Evolutionary conservation across 345 rosid species (phyloP).

Genomic region (Euphorbia pulcherrima): DNA sequence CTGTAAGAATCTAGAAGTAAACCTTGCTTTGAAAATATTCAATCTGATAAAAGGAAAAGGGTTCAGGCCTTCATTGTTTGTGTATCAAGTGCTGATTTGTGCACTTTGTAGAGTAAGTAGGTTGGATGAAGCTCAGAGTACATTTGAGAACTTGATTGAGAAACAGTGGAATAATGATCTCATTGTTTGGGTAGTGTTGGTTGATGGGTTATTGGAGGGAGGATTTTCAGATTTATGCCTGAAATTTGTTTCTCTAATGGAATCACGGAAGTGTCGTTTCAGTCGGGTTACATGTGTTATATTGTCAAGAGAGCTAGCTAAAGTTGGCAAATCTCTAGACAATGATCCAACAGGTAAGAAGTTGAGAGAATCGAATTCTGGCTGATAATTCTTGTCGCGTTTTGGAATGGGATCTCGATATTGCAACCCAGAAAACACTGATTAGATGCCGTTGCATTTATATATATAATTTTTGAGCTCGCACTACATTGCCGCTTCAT

Average conservation of each 20-base stretch:
- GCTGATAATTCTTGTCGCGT: neutral
- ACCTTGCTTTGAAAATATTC: conserved; percentile 40
- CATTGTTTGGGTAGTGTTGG: conserved; percentile 58
- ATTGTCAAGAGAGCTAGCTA: conserved; percentile 44
- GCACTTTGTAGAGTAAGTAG: conserved; percentile 40
- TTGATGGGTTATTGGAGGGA: conserved; percentile 54
- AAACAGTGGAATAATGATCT: conserved; percentile 45
- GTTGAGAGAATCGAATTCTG: conserved; percentile 12
- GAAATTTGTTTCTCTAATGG: conserved; percentile 49
- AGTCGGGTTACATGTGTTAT: conserved; percentile 34
- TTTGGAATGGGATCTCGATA: neutral
- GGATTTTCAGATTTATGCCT: conserved; percentile 43
- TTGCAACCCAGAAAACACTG: neutral
- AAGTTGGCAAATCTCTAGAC: conserved; percentile 33
- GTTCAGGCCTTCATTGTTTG: conserved; percentile 26
- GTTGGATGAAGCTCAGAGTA: conserved; percentile 39
- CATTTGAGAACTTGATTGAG: conserved; percentile 43
- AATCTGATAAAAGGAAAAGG: conserved; percentile 26
- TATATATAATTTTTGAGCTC: conserved; percentile 3
- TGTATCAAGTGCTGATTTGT: conserved; percentile 44
- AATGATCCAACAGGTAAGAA: conserved; percentile 20
- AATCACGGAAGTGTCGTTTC: conserved; percentile 37
- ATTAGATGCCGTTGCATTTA: neutral
- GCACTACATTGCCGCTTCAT: neutral
- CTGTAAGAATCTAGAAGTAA: conserved; percentile 53